Base-by-base conservation (phyloP, 768 basidiomycete species). In the Asterophora parasitica region DNA sequence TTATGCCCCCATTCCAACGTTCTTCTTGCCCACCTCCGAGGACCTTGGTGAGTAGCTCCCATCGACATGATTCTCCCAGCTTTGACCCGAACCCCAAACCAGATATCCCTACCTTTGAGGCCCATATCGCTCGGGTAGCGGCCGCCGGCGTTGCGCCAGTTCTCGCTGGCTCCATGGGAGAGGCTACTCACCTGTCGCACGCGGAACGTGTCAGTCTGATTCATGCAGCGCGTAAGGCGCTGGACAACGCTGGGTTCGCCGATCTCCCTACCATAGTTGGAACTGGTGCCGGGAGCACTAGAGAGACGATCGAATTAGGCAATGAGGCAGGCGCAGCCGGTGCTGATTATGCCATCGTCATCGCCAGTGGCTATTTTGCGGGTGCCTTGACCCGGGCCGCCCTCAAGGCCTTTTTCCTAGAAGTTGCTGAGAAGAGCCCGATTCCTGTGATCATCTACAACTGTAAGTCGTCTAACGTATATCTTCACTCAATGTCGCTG, bases 361-460 rank as follows among this genome's bases (percentile, higher is more conserved):
- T 95, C 61, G 73, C 82, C 16, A 85, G 86, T 56, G 90, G 91
- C 42, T 94, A 92, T 71, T 96, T 83, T 59, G 86, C 90, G 26
- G 88, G 89, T 7, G 85, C 75, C 10, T 73, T 92, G 55, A 74
- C 85, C 63, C 75, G 67, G 58, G 67, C 69, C 23, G 91, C 92
- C 0, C 71, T 94, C 56, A 90, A 90, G 67, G 75, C 76, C 0
- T 94, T 81, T 66, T 95, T 78, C 69, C 67, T 75, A 26, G 88
- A 92, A 58, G 81, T 95, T 31, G 68, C 86, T 11, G 73, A 81
- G 58, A 84, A 82, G 61, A 89, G 86, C 56, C 87, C 90, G 1
- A 82, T 96, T 41, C 92, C 93, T 2, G 82, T 94, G 40, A 78
- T 93, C 56, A 79, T 92, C 40, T 94, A 93, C 71, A 92, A 92